Percentiles rank a stretch among this genome's conserved stretches.
Conservation (phyloP, 2,329 filamentous ascomycete species). For the Calonectria naviculata region DNA sequence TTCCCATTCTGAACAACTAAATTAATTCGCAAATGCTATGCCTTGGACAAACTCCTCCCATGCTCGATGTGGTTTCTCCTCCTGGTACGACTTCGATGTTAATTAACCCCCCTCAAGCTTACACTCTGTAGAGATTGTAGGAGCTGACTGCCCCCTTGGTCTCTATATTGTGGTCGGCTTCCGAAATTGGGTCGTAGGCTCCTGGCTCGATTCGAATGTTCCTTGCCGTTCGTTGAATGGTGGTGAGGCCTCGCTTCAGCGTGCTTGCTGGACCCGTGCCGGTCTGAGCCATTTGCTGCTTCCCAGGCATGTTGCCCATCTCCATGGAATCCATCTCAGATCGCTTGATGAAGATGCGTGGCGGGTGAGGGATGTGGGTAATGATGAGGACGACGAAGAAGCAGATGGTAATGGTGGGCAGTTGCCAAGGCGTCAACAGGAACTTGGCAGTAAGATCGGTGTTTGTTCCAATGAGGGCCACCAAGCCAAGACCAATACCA, state of each 20-base stretch:
- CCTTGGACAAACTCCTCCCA: not conserved
- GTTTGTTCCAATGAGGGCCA: conserved; percentile 15
- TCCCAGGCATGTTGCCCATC: not conserved
- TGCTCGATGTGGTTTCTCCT: not conserved
- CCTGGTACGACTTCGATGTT: too few relatives aligned
- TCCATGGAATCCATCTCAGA: conserved; percentile 5
- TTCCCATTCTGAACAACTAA: not conserved
- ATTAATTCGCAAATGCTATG: not conserved
- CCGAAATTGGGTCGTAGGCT: conserved; percentile 14
- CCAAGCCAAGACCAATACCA: conserved; percentile 10
- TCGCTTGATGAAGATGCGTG: conserved; percentile 15
- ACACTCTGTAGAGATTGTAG: conserved; percentile 4
- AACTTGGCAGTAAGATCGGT: not conserved
- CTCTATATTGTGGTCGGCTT: not conserved
- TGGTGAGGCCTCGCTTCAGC: conserved; percentile 7
- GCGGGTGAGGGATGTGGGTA: conserved; percentile 43
- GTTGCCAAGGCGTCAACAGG: conserved; percentile 14
- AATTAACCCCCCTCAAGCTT: not conserved
- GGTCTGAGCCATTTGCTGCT: not conserved
- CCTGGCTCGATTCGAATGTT: conserved; percentile 19
- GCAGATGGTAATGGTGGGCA: conserved; percentile 17
- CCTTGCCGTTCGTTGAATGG: conserved; percentile 5
- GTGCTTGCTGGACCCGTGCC: not conserved
- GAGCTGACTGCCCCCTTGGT: not conserved
- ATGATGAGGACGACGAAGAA: conserved; percentile 32